Percentiles rank a stretch among this genome's conserved stretches.
phyloP scores from a whole-genome alignment of 768 basidiomycete genomes.

The Agaricus blazei region DNA sequence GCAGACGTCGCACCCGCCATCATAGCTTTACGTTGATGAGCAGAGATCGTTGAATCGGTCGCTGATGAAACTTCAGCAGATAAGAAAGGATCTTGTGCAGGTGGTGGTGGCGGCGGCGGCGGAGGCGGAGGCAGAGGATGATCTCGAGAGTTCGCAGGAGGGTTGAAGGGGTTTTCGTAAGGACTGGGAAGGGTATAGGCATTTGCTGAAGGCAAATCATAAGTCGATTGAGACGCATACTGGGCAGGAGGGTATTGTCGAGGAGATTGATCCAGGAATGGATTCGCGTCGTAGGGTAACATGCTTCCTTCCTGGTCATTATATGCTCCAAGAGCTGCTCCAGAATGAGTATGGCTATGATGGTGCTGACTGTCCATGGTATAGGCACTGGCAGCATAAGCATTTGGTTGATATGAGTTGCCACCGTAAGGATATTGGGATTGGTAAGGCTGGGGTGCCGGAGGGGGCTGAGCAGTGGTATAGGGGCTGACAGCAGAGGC shows the following conservation, averaged over 20 bases:
- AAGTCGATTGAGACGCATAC: slow-evolving; percentile 11
- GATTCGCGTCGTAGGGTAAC: slow-evolving; percentile 17
- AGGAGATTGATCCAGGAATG: slow-evolving; percentile 23
- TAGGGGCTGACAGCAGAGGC: background rate
- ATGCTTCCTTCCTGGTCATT: slow-evolving; percentile 3
- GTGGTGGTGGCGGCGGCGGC: background rate
- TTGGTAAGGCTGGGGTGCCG: background rate
- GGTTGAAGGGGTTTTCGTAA: slow-evolving; percentile 10
- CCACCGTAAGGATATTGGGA: slow-evolving; percentile 4
- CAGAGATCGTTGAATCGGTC: slow-evolving; percentile 24
- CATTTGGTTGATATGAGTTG: slow-evolving; percentile 3
- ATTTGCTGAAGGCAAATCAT: slow-evolving; percentile 16
- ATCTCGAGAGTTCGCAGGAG: slow-evolving; percentile 1
- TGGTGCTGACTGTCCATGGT: slow-evolving; percentile 3
- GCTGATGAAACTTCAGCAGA: slow-evolving; percentile 17
- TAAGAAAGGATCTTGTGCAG: slow-evolving; percentile 7
- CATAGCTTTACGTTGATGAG: slow-evolving; percentile 47
- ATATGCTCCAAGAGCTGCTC: background rate
- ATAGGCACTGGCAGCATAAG: slow-evolving; percentile 17
- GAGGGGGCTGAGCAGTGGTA: background rate
- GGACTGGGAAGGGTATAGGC: slow-evolving; percentile 16
- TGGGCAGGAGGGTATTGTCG: slow-evolving; percentile 8
- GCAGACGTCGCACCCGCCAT: slow-evolving; percentile 45
- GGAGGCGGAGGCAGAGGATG: background rate
- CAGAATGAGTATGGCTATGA: slow-evolving; percentile 6